A percentile compares a stretch with the other conserved stretches of the same genome.
phyloP scores from a whole-genome alignment of 768 basidiomycete genomes.

The Pisolithus marmoratus region DNA sequence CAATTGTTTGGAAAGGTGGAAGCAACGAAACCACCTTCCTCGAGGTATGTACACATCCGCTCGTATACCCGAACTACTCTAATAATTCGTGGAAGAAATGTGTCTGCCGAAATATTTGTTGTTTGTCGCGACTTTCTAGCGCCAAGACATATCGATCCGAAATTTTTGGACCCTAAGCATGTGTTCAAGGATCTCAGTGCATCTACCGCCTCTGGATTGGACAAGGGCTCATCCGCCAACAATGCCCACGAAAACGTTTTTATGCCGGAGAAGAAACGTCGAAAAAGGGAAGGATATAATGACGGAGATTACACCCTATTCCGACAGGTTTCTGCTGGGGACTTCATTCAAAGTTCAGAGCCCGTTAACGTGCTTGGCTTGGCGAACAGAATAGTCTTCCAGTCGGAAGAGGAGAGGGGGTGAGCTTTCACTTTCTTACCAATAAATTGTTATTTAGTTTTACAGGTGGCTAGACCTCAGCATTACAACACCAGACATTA shows the following conservation, averaged over 20 bases:
- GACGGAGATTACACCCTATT: constrained; percentile 93
- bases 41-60: constrained; percentile 52
- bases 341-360: constrained; percentile 67
- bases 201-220: constrained; percentile 35
- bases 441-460: constrained; percentile 4
- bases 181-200: constrained; percentile 90
- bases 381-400: constrained; percentile 72
- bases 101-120: constrained; percentile 99
- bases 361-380: constrained; percentile 76
- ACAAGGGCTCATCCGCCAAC: constrained; percentile 52
- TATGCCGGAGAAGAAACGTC: constrained; percentile 93
- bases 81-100: constrained; percentile 55
- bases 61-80: neutral
- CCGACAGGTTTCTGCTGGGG: constrained; percentile 59
- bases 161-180: constrained; percentile 95
- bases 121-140: constrained; percentile 94
- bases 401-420: constrained; percentile 80
- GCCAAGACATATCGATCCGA: constrained; percentile 93
- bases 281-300: constrained; percentile 90
- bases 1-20: constrained; percentile 96
- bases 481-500: constrained; percentile 74
- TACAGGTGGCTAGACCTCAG: constrained; percentile 67
- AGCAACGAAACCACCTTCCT: constrained; percentile 97
- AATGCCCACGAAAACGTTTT: constrained; percentile 88
- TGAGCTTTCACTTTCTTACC: constrained; percentile 29